Base-by-base conservation (phyloP, 805 yeast species). In the Wickerhamomyces xylosicus region DNA sequence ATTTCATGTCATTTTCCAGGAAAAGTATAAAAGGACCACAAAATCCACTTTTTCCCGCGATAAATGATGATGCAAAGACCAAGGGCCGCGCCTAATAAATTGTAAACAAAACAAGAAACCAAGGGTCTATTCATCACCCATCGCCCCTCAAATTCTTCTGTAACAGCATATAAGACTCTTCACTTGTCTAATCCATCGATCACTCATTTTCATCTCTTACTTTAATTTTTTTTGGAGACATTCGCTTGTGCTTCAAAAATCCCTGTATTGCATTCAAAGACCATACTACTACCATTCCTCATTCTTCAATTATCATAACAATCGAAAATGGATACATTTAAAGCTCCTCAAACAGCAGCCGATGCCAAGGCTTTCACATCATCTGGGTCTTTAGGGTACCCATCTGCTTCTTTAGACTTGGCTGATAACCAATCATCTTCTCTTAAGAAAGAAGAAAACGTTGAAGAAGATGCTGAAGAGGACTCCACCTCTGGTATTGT, bases 401-500 rank as follows among this genome's bases (percentile, higher is more conserved):
- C 58, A 5, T 38, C 57, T 2, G 57, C 57, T 1, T 36, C 41
- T 2, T 56, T 53, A 37, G 58, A 54, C 35, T 41, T 54, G 25
- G 45, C 43, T 2, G 56, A 52, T 4, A 48, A 49, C 33, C 35
- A 38, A 18, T 53, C 46, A 25, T 35, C 36, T 9, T 44, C 32
- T 31, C 22, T 27, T 11, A 36, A 32, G 35, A 27, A 28, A 35
- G 44, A 38, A 35, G 42, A 38, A 10, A 21, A 28, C 11, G 41
- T 17, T 8, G 37, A 42, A 19, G 38, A 38, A 13, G 56, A 50
- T 5, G 59, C 50, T 5, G 86, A 77, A 35, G 84, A 77, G 44
- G 79, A 80, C 20, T 79, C 90, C 2, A 80, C 94, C 2, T 85
- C 96, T 0, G 98, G 98, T 33, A 90, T 92, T 39, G 95, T 92